Evolutionary conservation across 805 yeast genomes (phyloP).

Genomic region (Lachancea sp.): DNA sequence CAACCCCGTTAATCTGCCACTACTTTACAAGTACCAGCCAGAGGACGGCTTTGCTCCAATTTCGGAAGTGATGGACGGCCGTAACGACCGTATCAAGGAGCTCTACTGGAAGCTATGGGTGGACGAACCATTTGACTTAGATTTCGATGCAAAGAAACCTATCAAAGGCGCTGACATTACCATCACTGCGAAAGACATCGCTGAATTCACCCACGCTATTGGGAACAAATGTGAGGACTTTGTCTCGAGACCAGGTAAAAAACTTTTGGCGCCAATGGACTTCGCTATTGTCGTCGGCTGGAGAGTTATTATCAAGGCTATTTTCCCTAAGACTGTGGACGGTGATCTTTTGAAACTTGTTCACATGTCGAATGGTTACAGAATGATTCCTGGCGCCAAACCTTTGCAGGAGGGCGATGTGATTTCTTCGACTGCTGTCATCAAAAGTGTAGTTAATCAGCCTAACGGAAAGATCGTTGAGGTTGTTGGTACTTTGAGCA

Average conservation of each 20-base stretch:
- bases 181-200: conserved; percentile 69
- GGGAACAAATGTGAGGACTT: conserved; percentile 97
- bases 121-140: conserved; percentile 52
- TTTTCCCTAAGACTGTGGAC: conserved; percentile 92
- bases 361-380: conserved; percentile 90
- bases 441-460: conserved; percentile 84
- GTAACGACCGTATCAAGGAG: conserved; percentile 89
- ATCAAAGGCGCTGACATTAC: conserved; percentile 65
- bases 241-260: conserved; percentile 79
- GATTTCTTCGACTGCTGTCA: conserved; percentile 74
- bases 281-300: conserved; percentile 97
- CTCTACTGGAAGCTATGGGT: conserved; percentile 99
- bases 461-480: conserved; percentile 93
- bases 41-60: conserved; percentile 94
- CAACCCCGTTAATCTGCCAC: conserved; percentile 64
- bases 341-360: conserved; percentile 93
- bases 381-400: conserved; percentile 84
- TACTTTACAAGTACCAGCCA: conserved; percentile 74
- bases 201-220: conserved; percentile 93
- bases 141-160: conserved; percentile 62
- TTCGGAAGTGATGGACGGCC: conserved; percentile 78
- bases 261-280: conserved; percentile 95
- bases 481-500: conserved; percentile 81
- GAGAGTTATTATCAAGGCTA: conserved; percentile 97
- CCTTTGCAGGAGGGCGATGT: conserved; percentile 85